Evolutionary conservation across 805 yeast genomes (phyloP).

Genomic region (Zygoascus flipseniorum): DNA sequence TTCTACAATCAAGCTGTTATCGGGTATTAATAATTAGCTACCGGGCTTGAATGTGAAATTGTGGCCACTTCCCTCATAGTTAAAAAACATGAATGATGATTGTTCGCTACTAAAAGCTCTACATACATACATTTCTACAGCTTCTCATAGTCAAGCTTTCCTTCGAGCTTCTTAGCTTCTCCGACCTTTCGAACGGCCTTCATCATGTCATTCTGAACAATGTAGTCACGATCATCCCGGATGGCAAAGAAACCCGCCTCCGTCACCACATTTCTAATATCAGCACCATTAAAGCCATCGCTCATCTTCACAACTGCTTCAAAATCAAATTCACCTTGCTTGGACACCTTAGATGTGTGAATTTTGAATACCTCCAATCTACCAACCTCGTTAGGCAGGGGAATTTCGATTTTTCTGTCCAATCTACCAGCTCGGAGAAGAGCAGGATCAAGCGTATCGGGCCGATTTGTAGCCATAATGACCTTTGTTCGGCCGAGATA

Average conservation of each 20-base stretch:
- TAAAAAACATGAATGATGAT: background rate
- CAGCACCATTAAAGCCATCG: constrained; percentile 98
- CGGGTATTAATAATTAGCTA: background rate
- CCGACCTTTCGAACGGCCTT: constrained; percentile 97
- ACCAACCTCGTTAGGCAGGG: constrained; percentile 93
- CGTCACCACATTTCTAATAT: constrained; percentile 92
- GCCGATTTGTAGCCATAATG: constrained; percentile 99
- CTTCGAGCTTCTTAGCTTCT: constrained; percentile 94
- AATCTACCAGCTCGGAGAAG: constrained; percentile 94
- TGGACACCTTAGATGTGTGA: constrained; percentile 75
- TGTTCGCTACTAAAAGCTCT: constrained; percentile 11
- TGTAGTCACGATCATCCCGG: constrained; percentile 93
- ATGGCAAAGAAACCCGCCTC: constrained; percentile 98
- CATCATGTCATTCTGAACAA: constrained; percentile 87
- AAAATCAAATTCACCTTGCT: constrained; percentile 92
- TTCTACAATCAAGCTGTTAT: too few species aligned
- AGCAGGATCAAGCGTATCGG: constrained; percentile 97
- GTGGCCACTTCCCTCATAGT: background rate
- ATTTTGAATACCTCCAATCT: constrained; percentile 90
- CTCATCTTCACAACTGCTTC: constrained; percentile 98
- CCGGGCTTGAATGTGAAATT: background rate
- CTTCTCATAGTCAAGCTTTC: constrained; percentile 91
- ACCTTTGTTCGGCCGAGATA: constrained; percentile 93
- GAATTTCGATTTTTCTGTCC: constrained; percentile 93
- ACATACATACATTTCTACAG: constrained; percentile 32